Base-by-base conservation (phyloP, 2,329 filamentous ascomycete species). In the Aspergillus hiratsukae region DNA sequence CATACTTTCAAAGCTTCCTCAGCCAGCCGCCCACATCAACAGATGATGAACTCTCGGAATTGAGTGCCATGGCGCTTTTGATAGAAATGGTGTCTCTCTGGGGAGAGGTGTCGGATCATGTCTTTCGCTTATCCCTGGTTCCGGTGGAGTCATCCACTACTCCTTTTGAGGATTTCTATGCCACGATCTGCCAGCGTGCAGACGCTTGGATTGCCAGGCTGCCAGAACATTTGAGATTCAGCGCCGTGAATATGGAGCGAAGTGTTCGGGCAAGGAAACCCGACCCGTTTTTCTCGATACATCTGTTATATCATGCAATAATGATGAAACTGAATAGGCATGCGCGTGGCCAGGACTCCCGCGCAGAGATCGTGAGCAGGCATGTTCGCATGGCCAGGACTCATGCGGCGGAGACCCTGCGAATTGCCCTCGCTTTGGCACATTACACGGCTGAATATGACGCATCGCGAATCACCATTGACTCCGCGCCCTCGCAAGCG, bases 261-360 rank as follows among this genome's bases (percentile, higher is more conserved):
- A 83, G 81, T 45, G 78, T 83, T 6, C 72, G 78, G 14, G 73
- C 75, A 29, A 80, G 81, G 27, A 83, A 81, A 61, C 76, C 81
- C 1, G 84, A 84, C 4, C 79, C 80, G 0, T 87, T 86, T 65
- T 73, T 88, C 54, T 82, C 81, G 1, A 81, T 88, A 70, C 87
- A 90, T 68, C 75, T 87, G 28, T 74, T 89, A n/a, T 87, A 87
- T 67, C 81, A 87, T 66, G 80, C 83, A 49, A 80, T 84, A 0
- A 72, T 84, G 64, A 81, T 89, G 71, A 85, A 85, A 61, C 76
- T 89, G 29, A 86, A 87, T 63, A 81, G 88, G 41, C 82, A 87
- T 64, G 79, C 80, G 11, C 76, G 78, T 9, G 72, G 75, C 57
- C 69, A 72, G 10, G 72, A 71, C 35, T 69, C 83, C 3, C 72